These are phyloP conservation scores for Eucalyptus globulus DNA, from an alignment of 345 rosid species.

Conservation along the genomic window DNA sequence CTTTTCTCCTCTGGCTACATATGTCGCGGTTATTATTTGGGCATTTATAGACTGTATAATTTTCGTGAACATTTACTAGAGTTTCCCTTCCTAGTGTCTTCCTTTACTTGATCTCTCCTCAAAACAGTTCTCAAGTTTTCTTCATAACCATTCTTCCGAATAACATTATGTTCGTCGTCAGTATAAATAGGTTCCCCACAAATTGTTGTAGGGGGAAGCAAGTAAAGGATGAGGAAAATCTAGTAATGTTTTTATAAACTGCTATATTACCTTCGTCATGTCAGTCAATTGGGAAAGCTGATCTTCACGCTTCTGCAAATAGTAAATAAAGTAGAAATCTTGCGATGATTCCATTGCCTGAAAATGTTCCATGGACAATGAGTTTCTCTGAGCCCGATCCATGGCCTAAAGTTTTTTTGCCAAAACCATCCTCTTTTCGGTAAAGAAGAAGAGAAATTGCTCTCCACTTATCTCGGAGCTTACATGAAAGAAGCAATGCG, in stretches of 20 bases:
- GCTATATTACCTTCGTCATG: not conserved
- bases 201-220: not conserved
- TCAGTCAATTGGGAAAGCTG: not conserved
- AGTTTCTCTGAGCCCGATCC: not conserved
- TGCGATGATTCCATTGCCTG: not conserved
- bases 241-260: not conserved
- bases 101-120: not conserved
- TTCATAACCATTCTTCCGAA: not conserved
- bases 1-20: not conserved
- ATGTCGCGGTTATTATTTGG: not conserved
- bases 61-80: not conserved
- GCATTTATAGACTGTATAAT: not conserved
- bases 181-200: not conserved
- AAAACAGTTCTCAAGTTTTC: not conserved
- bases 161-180: not conserved
- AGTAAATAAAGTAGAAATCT: not conserved
- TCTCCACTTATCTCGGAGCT: not conserved
- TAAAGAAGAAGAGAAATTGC: not conserved
- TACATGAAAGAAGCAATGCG: not conserved
- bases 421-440: not conserved
- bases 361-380: not conserved
- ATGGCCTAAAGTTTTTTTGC: not conserved
- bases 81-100: not conserved
- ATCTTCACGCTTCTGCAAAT: not conserved
- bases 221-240: not conserved